A percentile compares a stretch with the other conserved stretches of the same genome.
Conservation (phyloP, 495 filamentous ascomycete species). For the Lophium mytilinum region DNA sequence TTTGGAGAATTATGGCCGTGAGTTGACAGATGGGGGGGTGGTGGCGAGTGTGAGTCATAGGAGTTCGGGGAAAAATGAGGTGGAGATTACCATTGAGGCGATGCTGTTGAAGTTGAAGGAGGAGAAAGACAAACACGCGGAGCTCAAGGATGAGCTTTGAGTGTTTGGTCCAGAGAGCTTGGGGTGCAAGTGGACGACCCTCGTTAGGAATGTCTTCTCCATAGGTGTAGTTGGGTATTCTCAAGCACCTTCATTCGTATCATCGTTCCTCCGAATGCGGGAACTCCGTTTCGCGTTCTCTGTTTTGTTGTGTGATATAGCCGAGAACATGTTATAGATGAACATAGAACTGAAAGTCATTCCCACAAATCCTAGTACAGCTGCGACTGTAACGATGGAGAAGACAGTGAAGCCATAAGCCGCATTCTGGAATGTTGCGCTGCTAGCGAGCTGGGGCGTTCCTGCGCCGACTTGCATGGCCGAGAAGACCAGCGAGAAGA, state of each 20-base stretch:
- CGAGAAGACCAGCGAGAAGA: conserved; percentile 46
- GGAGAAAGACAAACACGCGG: background rate
- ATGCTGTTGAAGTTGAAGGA: conserved; percentile 12
- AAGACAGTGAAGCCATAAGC: conserved; percentile 49
- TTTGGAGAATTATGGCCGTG: conserved; percentile 15
- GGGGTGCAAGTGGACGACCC: too few species aligned
- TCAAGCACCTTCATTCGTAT: too few species aligned
- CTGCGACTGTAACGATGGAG: conserved; percentile 12
- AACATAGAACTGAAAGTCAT: conserved; percentile 18
- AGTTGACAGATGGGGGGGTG: conserved; percentile 13
- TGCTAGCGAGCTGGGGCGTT: conserved; percentile 33
- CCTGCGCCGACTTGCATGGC: conserved; percentile 54
- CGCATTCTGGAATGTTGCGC: conserved; percentile 38
- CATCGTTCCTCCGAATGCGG: background rate
- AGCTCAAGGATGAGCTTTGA: background rate
- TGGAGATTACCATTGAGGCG: conserved; percentile 18
- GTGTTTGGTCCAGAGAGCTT: background rate
- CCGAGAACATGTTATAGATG: conserved; percentile 23
- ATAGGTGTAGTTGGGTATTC: too few species aligned
- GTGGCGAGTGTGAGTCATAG: conserved; percentile 12
- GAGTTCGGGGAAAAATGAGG: conserved; percentile 9
- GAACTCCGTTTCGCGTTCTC: conserved; percentile 3
- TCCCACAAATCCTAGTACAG: conserved; percentile 14
- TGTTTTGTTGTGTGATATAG: conserved; percentile 18
- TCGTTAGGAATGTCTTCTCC: background rate